Evolutionary conservation across 2,329 filamentous ascomycete genomes (phyloP).

Genomic region (Venturia effusa): DNA sequence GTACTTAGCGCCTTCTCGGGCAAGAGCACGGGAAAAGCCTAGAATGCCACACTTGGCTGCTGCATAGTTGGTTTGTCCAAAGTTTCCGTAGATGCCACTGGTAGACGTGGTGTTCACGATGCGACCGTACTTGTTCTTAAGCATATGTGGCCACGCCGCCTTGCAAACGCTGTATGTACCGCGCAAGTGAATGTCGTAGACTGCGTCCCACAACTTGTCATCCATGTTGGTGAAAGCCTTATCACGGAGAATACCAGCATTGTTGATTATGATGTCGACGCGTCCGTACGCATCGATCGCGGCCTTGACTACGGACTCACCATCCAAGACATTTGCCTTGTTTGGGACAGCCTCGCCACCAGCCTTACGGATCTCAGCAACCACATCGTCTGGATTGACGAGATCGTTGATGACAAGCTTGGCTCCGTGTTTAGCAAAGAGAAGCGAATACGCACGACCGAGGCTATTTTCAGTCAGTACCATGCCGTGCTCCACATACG

Average conservation of each 20-base stretch:
- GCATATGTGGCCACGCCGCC: slow-evolving; percentile 85
- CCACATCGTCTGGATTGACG: slow-evolving; percentile 60
- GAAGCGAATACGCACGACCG: slow-evolving; percentile 79
- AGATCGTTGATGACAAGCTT: slow-evolving; percentile 85
- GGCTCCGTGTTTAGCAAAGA: slow-evolving; percentile 72
- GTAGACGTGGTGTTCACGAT: slow-evolving; percentile 89
- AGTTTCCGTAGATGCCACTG: slow-evolving; percentile 90
- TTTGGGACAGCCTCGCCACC: slow-evolving; percentile 80
- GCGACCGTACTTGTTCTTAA: slow-evolving; percentile 92
- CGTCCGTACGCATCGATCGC: slow-evolving; percentile 83
- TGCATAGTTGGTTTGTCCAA: slow-evolving; percentile 88
- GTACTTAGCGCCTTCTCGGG: slow-evolving; percentile 89
- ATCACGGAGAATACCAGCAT: slow-evolving; percentile 84
- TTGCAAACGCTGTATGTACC: slow-evolving; percentile 91
- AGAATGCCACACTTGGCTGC: slow-evolving; percentile 66
- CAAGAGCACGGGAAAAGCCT: slow-evolving; percentile 86
- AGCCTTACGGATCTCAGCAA: slow-evolving; percentile 72
- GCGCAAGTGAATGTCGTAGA: slow-evolving; percentile 76
- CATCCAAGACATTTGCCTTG: slow-evolving; percentile 82
- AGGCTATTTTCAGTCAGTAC: slow-evolving; percentile 37
- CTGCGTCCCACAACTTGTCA: slow-evolving; percentile 75
- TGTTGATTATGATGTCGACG: slow-evolving; percentile 85
- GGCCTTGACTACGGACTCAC: slow-evolving; percentile 72
- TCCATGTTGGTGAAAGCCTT: slow-evolving; percentile 95
- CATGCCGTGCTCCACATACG: neutral